These are phyloP conservation scores for Ophiostoma australiae DNA, from an alignment of 2,329 filamentous ascomycete species.

Conservation along the genomic window DNA sequence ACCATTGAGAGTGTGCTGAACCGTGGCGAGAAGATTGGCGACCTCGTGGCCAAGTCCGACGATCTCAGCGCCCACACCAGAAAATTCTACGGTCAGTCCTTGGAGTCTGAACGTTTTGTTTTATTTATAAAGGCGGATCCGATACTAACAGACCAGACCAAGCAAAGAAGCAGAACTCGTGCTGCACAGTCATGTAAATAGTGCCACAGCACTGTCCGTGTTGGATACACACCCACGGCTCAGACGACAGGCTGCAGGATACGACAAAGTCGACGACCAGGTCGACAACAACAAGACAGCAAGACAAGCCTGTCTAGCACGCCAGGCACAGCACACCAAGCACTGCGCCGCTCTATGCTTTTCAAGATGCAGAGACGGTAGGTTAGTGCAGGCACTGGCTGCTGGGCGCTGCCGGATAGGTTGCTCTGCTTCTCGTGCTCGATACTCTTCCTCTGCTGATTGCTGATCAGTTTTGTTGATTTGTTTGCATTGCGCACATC, in stretches of 20 bases:
- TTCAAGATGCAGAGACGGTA: background rate
- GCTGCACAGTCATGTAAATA: slow-evolving; percentile 63
- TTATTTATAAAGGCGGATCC: background rate
- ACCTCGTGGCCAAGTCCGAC: slow-evolving; percentile 87
- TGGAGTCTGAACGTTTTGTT: background rate
- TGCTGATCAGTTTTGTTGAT: background rate
- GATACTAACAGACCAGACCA: slow-evolving; percentile 40
- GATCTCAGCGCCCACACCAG: slow-evolving; percentile 87
- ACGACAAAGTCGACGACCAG: too few relatives aligned
- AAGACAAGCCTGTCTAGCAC: background rate
- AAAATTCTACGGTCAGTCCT: slow-evolving; percentile 75
- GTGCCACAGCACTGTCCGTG: background rate
- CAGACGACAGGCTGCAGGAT: background rate
- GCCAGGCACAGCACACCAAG: background rate
- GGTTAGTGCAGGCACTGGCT: too few relatives aligned
- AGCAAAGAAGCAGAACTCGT: slow-evolving; percentile 77
- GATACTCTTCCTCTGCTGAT: background rate
- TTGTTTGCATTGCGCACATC: background rate
- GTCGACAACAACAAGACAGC: too few relatives aligned
- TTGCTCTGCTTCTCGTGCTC: background rate
- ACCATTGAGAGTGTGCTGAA: slow-evolving; percentile 85
- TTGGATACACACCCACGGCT: background rate
- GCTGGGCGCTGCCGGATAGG: too few relatives aligned
- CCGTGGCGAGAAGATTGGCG: slow-evolving; percentile 94
- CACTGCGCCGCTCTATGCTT: background rate